Conservation (phyloP, 2,329 filamentous ascomycete species). For the Calonectria pauciramosa region DNA sequence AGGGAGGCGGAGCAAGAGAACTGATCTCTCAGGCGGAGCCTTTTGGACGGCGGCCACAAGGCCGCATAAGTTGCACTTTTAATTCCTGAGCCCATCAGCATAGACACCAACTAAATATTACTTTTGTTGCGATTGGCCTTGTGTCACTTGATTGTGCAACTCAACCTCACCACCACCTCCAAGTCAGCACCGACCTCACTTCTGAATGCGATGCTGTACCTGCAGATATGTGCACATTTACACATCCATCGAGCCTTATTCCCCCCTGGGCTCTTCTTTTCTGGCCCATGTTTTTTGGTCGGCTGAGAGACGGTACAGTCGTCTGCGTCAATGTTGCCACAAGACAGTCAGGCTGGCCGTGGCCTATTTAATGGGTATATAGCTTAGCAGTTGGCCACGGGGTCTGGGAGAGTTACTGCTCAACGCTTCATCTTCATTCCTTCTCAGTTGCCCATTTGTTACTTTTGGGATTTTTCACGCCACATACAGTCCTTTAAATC, state of each 20-base stretch:
- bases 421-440: background rate
- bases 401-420: background rate
- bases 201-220: background rate
- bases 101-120: background rate
- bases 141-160: background rate
- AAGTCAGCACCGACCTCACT: background rate
- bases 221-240: background rate
- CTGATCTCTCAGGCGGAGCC: background rate
- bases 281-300: background rate
- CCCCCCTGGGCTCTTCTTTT: background rate
- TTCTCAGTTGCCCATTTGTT: background rate
- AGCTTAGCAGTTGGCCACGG: background rate
- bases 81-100: background rate
- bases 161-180: background rate
- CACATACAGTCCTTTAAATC: background rate
- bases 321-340: background rate
- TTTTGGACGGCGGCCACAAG: background rate
- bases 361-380: background rate
- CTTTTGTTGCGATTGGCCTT: background rate
- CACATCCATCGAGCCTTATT: background rate
- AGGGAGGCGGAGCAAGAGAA: background rate
- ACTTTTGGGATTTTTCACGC: background rate
- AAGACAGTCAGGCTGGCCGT: background rate
- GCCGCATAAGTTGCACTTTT: background rate
- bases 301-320: background rate